phyloP scores from a whole-genome alignment of 1,284 basidiomycete species.

The Coniophora puteana region DNA sequence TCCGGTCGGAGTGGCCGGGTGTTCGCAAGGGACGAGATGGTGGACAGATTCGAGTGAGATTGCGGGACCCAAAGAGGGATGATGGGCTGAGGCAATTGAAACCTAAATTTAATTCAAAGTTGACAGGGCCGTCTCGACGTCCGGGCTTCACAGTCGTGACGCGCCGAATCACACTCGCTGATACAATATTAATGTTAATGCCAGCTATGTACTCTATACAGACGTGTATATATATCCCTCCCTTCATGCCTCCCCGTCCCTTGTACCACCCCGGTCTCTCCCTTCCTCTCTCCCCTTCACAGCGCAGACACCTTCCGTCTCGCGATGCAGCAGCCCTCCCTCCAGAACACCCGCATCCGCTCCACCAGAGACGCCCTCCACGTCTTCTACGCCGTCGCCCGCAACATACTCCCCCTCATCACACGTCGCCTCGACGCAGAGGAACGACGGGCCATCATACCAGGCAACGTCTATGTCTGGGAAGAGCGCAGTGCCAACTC shows the following conservation, averaged over 20 bases:
- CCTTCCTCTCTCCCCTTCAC: constrained; percentile 15
- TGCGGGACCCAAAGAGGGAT: too few species aligned
- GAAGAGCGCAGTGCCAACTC: constrained; percentile 76
- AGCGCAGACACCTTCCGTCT: too few species aligned
- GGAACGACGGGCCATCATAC: constrained; percentile 55
- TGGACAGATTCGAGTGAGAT: too few species aligned
- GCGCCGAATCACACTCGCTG: too few species aligned
- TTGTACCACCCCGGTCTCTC: constrained; percentile 10
- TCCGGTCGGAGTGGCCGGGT: too few species aligned
- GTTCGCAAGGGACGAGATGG: too few species aligned
- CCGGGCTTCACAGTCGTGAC: too few species aligned
- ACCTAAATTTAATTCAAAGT: constrained; percentile 29
- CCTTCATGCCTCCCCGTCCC: constrained; percentile 1
- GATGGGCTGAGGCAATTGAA: constrained; percentile 37
- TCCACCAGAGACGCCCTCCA: constrained; percentile 75
- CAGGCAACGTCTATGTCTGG: constrained; percentile 83
- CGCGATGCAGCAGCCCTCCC: constrained; percentile 65
- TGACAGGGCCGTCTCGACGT: constrained; percentile 17
- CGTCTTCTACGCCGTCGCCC: constrained; percentile 73
- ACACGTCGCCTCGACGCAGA: constrained; percentile 77
- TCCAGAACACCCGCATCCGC: constrained; percentile 69
- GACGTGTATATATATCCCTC: constrained; percentile 26
- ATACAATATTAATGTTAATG: too few species aligned
- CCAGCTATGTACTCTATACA: neutral
- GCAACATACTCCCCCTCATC: constrained; percentile 65